phyloP scores from a whole-genome alignment of 345 rosid species.

The Moricandia moricandioides region DNA sequence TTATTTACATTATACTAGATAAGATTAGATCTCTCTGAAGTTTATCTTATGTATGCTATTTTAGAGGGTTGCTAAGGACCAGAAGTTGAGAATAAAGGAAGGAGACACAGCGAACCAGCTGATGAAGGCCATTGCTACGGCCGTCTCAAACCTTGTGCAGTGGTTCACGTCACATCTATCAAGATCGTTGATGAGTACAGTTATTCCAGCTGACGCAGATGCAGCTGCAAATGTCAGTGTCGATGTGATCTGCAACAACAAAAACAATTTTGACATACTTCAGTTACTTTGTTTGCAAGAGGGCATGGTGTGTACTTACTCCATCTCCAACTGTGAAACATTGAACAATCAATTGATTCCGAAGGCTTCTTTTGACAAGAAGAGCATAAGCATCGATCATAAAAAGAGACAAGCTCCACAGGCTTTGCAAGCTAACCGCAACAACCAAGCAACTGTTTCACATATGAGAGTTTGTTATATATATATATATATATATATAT shows the following conservation, averaged over 20 bases:
- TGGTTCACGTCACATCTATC: slow-evolving; percentile 52
- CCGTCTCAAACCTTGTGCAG: slow-evolving; percentile 58
- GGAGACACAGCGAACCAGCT: slow-evolving; percentile 70
- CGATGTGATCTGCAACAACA: slow-evolving; percentile 55
- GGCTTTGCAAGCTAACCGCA: slow-evolving; percentile 64
- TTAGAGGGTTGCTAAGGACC: slow-evolving; percentile 64
- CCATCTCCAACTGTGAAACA: slow-evolving; percentile 77
- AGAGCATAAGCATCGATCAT: slow-evolving; percentile 63
- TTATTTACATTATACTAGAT: slow-evolving; percentile 20
- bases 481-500: too few relatives aligned
- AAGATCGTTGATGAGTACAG: slow-evolving; percentile 62
- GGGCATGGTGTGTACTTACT: slow-evolving; percentile 41
- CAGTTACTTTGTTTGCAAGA: neutral
- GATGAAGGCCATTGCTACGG: slow-evolving; percentile 75
- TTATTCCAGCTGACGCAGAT: slow-evolving; percentile 76
- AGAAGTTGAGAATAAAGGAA: slow-evolving; percentile 66
- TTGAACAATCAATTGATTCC: slow-evolving; percentile 42
- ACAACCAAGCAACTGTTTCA: slow-evolving; percentile 67
- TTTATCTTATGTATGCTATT: slow-evolving; percentile 5
- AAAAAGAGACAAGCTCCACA: slow-evolving; percentile 75
- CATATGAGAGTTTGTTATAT: neutral
- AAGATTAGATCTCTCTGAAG: neutral
- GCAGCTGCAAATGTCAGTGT: slow-evolving; percentile 76
- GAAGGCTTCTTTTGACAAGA: slow-evolving; percentile 62
- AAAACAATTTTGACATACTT: neutral